These are phyloP conservation scores for Aureoboletus auriporus DNA, from an alignment of 768 basidiomycete genomes.

Conservation along the genomic window DNA sequence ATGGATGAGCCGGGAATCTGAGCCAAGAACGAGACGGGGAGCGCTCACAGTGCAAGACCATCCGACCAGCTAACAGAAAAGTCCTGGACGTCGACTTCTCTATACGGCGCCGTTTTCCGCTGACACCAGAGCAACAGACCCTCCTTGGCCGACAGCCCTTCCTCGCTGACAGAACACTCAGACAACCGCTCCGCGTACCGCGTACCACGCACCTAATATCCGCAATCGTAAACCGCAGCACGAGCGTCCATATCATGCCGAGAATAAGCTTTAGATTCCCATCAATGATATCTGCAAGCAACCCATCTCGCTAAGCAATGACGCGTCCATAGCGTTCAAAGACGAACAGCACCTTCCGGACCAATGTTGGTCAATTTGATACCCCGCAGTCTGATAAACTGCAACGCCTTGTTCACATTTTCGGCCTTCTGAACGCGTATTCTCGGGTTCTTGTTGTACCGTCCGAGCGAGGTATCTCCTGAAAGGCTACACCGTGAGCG, in stretches of 20 bases:
- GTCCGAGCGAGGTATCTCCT: conserved; percentile 91
- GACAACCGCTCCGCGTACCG: neutral
- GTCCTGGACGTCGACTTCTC: conserved; percentile 89
- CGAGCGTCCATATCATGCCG: conserved; percentile 99
- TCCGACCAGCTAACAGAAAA: conserved; percentile 93
- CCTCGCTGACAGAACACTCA: conserved; percentile 59
- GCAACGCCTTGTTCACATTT: conserved; percentile 95
- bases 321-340: neutral
- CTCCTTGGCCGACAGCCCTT: conserved; percentile 98
- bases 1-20: conserved; percentile 5
- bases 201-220: conserved; percentile 78
- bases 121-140: conserved; percentile 98
- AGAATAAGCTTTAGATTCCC: conserved; percentile 97
- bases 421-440: conserved; percentile 97
- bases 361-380: conserved; percentile 98
- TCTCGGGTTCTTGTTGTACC: conserved; percentile 85
- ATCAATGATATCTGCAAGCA: conserved; percentile 86
- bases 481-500: conserved; percentile 4
- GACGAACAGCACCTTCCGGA: conserved; percentile 66
- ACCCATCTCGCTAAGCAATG: conserved; percentile 4
- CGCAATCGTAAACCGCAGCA: conserved; percentile 95
- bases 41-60: conserved; percentile 84
- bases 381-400: conserved; percentile 91
- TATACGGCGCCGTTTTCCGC: conserved; percentile 88
- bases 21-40: neutral